Base-by-base conservation (phyloP, 1,139 yeast species). In the Geotrichum cucujoidarum region DNA sequence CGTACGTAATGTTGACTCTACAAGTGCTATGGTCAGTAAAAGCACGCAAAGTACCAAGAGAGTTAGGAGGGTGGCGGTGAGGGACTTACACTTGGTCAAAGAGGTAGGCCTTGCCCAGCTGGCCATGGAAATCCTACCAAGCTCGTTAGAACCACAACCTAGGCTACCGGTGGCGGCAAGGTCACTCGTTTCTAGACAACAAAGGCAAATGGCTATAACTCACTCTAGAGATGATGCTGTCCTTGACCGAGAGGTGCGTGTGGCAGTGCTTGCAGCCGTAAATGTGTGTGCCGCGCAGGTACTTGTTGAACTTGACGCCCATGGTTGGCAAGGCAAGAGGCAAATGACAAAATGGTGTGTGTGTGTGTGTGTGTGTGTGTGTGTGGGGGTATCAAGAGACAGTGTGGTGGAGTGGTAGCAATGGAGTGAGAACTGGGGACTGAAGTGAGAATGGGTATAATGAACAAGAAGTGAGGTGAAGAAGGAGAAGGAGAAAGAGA, bases 41-140 rank as follows among this genome's bases (percentile, higher is more conserved):
- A n/a, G n/a, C n/a, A n/a, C n/a, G n/a, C n/a, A n/a, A n/a, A n/a
- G n/a, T n/a, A n/a, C n/a, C n/a, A n/a, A 17, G 18, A 10, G 24
- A 16, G 20, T 20, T 4, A 25, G 44, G 4, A 33, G 18, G 4
- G 18, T 4, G 7, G 18, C 11, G 5, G 13, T 6, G 16, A 18
- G 7, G 31, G 20, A 60, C 65, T 50, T 56, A 67, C 68, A 70
- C 71, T 43, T 58, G 59, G 31, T 61, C 57, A 49, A 72, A 70
- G 25, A 72, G 56, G 45, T 61, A 67, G 6, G 73, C 76, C 36
- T 66, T 62, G 11, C 76, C 76, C 22, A 60, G 57, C 37, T 66
- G 63, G 11, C 76, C 76, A 36, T 60, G 62, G 49, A 72, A 72
- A 40, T 65, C 61, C 66, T 67, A 43, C 21, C 24, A 22, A 22